Evolutionary conservation across 148 eudicot genomes (phyloP), one percentile per base, ranked within the genome.

Genomic region (Rhododendron molle): DNA sequence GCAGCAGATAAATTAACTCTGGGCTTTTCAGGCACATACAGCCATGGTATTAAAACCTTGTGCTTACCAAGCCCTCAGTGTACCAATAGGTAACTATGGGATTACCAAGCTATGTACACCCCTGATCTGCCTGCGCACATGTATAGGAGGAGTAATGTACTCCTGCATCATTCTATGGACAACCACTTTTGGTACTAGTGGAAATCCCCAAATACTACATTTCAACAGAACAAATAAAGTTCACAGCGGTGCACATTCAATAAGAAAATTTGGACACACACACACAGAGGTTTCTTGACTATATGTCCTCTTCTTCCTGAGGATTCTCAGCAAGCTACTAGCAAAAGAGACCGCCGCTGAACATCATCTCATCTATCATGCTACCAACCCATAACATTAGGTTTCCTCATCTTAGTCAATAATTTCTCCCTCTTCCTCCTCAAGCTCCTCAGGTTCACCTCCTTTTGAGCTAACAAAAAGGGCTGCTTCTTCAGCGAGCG

Each of bases 371-470:
- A 40, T 43, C 44, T 76, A 7, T n/a, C 36, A 65, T 26, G 34
- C 72, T 11, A 38, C 79, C 47, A 76, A 8, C 15, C 11, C 11
- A 43, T 10, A 26, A 28, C 50, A 76, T 40, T 43, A 76, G n/a
- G 47, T 76, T 76, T 40, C 80, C 14, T 43, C 80, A 3, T 12
- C 54, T 81, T 88, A 93, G 83, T 94, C 94, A 34, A 89, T 85
- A 47, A 92, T 90, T 84, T 93, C 94, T 26, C 96, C 96, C 90
- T 93, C 94, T 91, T 92, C 95, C 58, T 85, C 88, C 71, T 83
- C 86, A 21, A 6, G 18, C 62, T 85, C 86, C 47, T 58, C 81
- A 9, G 18, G 49, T 43, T 47, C 84, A 23, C 54, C 79, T 74
- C 81, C 85, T 76, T 58, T 34, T 44, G 77, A 30, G 65, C 52